Base-by-base conservation (phyloP, 352 stramenopile genomes). In the Phytophthora crassamura region DNA sequence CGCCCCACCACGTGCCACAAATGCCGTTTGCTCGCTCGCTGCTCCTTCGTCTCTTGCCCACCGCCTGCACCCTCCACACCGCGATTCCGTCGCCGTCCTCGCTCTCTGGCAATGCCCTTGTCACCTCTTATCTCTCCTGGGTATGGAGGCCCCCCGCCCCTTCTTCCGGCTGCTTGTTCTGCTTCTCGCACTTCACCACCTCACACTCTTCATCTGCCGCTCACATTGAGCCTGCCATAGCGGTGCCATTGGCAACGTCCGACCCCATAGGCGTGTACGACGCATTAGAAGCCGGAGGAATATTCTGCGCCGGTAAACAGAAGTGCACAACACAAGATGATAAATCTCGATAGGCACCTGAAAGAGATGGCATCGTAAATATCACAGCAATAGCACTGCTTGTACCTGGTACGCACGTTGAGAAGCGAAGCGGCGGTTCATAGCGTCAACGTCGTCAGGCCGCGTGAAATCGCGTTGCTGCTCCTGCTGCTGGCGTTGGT, bases 401-500 rank as follows among this genome's bases (percentile, higher is more conserved):
- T 59, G 57, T 82, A 91, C 85, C 80, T 94, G 84, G 59, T 92
- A 93, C 33, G 81, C 83, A 65, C 83, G 84, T 74, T 92, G 81
- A 45, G 82, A 84, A 12, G 82, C 82, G 48, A 89, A 94, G 67
- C 82, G 81, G 53, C 80, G 86, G 67, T 94, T 94, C 79, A 92
- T 90, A 34, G 63, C 70, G 60, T 91, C 82, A 34, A 87, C 67
- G 51, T 94, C 81, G 42, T 94, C 86, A 7, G 84, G 82, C 10
- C 64, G 76, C 32, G 86, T 94, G 38, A 94, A 94, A 51, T 94
- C 86, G 5, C 59, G 80, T 28, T 74, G 76, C 42, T 87, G 74
- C 35, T 90, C 75, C 34, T 80, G 74, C 16, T 72, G 61, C 15
- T 78, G 74, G 28, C 50, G 51, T 32, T 66, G 64, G 11, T 75